Percentiles rank a stretch among this genome's conserved stretches.
phyloP scores from a whole-genome alignment of 1,284 basidiomycete species.

The Ceratobasidium sp. region DNA sequence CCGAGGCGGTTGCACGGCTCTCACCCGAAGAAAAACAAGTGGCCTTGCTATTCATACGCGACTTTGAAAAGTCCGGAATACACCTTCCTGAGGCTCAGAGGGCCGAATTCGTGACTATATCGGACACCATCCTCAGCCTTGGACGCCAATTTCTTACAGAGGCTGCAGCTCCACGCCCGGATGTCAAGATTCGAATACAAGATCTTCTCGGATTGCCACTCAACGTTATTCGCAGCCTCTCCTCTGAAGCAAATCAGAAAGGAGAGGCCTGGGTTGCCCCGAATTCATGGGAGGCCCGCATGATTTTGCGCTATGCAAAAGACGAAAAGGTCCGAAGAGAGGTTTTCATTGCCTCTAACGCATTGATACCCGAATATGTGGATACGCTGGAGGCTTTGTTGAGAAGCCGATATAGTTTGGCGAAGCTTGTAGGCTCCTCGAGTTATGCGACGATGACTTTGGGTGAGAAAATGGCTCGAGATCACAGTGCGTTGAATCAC shows the following conservation, averaged over 20 bases:
- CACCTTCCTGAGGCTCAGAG: slow-evolving; percentile 81
- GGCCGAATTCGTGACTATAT: slow-evolving; percentile 84
- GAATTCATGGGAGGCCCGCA: slow-evolving; percentile 86
- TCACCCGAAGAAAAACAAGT: slow-evolving; percentile 65
- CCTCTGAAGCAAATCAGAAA: slow-evolving; percentile 45
- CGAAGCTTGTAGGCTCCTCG: slow-evolving; percentile 77
- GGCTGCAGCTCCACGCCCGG: slow-evolving; percentile 61
- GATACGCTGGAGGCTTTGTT: slow-evolving; percentile 78
- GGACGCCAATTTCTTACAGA: slow-evolving; percentile 86
- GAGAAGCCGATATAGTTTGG: slow-evolving; percentile 75
- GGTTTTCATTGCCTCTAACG: slow-evolving; percentile 78
- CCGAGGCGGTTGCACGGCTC: slow-evolving; percentile 45
- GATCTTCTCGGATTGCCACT: slow-evolving; percentile 47
- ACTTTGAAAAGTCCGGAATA: slow-evolving; percentile 98
- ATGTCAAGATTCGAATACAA: slow-evolving; percentile 41
- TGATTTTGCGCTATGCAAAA: slow-evolving; percentile 88
- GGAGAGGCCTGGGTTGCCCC: slow-evolving; percentile 72
- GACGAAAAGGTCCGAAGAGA: slow-evolving; percentile 80
- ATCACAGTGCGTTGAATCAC: slow-evolving; percentile 62
- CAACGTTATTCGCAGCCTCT: slow-evolving; percentile 28
- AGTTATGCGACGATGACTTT: slow-evolving; percentile 86
- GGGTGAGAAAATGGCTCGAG: slow-evolving; percentile 94
- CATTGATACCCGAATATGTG: slow-evolving; percentile 71
- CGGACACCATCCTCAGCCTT: slow-evolving; percentile 89
- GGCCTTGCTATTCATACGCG: slow-evolving; percentile 91